Evolutionary conservation across 2,329 filamentous ascomycete species (phyloP).

Genomic region (Cladophialophora yegresii): DNA sequence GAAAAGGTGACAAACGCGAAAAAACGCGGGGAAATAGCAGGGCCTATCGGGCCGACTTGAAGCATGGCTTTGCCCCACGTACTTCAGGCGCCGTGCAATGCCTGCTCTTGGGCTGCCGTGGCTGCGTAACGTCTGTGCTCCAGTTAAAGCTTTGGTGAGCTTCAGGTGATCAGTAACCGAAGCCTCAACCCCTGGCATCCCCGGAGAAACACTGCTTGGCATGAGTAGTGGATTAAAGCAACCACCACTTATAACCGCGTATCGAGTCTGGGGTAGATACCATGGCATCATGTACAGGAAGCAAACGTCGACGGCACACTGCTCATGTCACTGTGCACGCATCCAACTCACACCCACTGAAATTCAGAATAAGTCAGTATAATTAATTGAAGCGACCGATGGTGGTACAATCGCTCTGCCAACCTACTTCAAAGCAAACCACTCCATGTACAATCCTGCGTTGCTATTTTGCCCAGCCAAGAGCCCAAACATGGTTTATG

Average conservation of each 20-base stretch:
- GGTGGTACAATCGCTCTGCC: neutral
- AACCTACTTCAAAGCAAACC: neutral
- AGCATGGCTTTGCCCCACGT: neutral
- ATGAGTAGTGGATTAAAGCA: neutral
- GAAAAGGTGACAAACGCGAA: neutral
- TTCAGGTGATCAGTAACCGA: too few species aligned
- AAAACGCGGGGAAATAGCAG: neutral
- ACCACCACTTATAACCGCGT: neutral
- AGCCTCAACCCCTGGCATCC: neutral
- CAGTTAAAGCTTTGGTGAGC: neutral
- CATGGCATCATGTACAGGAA: neutral
- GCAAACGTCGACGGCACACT: neutral
- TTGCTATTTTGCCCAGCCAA: neutral
- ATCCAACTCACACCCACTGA: neutral
- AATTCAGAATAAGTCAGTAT: neutral
- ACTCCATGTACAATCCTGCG: neutral
- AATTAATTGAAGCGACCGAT: neutral
- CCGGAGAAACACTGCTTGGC: slow-evolving; percentile 5
- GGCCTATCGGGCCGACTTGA: neutral
- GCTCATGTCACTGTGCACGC: neutral
- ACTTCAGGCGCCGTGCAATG: neutral
- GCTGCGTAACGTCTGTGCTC: neutral
- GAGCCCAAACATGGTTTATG: neutral
- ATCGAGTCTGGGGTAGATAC: too few species aligned
- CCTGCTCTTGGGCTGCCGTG: neutral